Base-by-base conservation (phyloP, 73 alveolate genomes). In the Blepharisma japonicum region DNA sequence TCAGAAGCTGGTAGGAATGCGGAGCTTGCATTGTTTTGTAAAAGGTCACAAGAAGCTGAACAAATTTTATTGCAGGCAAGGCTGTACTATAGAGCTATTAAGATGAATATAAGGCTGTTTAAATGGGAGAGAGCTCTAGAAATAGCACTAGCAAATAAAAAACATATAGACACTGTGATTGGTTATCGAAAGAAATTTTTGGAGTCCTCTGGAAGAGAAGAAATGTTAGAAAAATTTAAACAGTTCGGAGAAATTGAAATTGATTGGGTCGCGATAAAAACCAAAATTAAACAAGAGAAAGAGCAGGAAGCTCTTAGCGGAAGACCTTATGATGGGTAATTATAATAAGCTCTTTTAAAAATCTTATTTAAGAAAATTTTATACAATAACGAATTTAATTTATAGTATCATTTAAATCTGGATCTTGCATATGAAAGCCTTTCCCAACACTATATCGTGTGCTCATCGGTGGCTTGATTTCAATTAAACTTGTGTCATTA, bases 61-160 rank as follows among this genome's bases (percentile, higher is more conserved):
- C 80, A 79, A 50, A 85, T 90, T 50, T 83, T 87, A 54, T 48
- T 89, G 11, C 77, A 87, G 53, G 93, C 96, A 7, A 92, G 93
- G 84, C 87, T 95, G 46, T 89, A 87, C 83, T 96, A 94, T 89
- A 90, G 99, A 83, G 99, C 99, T 6, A 96, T 96, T 79, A 94
- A 96, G 90, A 90, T 96, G 93, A 94, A 94, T 88, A 92, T 96
- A 68, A 91, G 91, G 80, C 81, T 96, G 77, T 94, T 83, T 77
- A 91, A 96, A 82, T 96, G 99, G 99, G 98, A 92, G 39, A 86
- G 99, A 77, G 99, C 99, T 27, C 70, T 95, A 20, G 98, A 94
- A 55, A 78, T 95, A 7, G 99, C 99, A 47, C 14, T 87, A 20
- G 49, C 82, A 68, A 78, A 91, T 85, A 89, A 90, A 79, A 83